Evolutionary conservation across 192 early-diverging fungal genomes (phyloP), one percentile per base, ranked within the genome.

Genomic region (Linnemannia zychae): DNA sequence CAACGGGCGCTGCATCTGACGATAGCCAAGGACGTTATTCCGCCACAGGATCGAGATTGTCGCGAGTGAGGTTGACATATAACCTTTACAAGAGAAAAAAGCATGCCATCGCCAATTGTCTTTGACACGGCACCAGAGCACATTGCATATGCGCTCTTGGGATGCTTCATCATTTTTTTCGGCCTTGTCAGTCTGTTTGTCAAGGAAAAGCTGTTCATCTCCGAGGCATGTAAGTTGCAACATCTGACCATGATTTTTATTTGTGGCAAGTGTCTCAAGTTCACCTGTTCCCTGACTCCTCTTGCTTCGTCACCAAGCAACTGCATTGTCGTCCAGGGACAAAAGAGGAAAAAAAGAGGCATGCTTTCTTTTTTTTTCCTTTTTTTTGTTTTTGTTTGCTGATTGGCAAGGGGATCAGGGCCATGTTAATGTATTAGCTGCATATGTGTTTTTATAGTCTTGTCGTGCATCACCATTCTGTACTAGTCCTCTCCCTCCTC

Each of bases 191-290:
- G 94, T 57, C 74, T 93, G 48, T 81, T 94, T 70, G 80, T 92
- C 70, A 96, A 95, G 72, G 93, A 96, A 52, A 89, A 90, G 3
- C 80, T 96, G 36, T 96, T 92, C 71, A 72, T 96, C 52, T 94
- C 94, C 24, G 95, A 95, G 87, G 92, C 94, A 31, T 90, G 92
- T 93, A 92, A 90, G 90, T 87, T 50, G 7, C 22, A 33, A 31
- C 20, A 11, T 4, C 40, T 17, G n/a, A 31, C 20, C 11, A 3
- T 44, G 60, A 37, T 15, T 7, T 65, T 33, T 48, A 52, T 28
- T 69, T 31, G 24, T 12, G 47, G 9, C 40, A 44, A 44, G 40
- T 53, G 28, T 57, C 28, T 4, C 46, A 15, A 18, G n/a, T 2
- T 71, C 20, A 11, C 31, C n/a, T 24, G 15, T 17, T 16, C 66